A percentile compares a stretch with the other conserved stretches of the same genome.
Evolutionary conservation across 169 alveolate genomes (phyloP).

Genomic region (Cryptosporidium baileyi): DNA sequence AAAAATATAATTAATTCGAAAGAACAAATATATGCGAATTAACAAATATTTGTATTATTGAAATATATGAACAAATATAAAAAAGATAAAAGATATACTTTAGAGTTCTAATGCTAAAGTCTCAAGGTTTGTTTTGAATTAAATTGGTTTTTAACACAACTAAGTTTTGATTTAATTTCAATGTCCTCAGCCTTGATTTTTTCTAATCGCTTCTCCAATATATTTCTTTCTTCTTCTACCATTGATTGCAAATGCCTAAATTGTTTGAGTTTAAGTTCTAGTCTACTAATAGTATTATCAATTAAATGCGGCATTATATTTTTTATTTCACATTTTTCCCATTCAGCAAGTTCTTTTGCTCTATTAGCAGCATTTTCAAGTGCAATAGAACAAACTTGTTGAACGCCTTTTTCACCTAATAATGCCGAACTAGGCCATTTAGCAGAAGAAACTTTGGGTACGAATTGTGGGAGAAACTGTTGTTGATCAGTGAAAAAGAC

Average conservation of each 20-base stretch:
- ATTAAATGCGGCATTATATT: constrained; percentile 44
- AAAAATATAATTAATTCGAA: neutral
- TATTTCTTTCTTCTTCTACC: constrained; percentile 53
- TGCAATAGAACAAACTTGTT: constrained; percentile 58
- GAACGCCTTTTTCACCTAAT: constrained; percentile 53
- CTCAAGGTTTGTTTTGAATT: neutral
- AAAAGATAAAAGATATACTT: too few species aligned
- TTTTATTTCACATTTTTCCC: constrained; percentile 23
- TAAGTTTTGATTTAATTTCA: constrained; percentile 39
- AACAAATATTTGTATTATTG: too few species aligned
- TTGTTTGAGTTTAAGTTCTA: constrained; percentile 36
- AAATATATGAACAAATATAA: neutral
- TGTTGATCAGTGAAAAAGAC: too few species aligned
- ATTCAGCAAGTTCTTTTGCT: constrained; percentile 57
- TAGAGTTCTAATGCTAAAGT: too few species aligned
- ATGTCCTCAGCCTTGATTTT: constrained; percentile 15
- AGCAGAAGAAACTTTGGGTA: constrained; percentile 51
- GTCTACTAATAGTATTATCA: constrained; percentile 39
- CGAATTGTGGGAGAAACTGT: constrained; percentile 20
- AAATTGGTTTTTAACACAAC: neutral
- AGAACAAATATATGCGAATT: too few species aligned
- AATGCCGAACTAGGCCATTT: constrained; percentile 67
- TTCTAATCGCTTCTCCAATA: constrained; percentile 28
- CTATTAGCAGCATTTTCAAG: constrained; percentile 59
- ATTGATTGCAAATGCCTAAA: constrained; percentile 59